phyloP scores from a whole-genome alignment of 192 early-diverging fungal species.

The Polychytrium aggregatum region DNA sequence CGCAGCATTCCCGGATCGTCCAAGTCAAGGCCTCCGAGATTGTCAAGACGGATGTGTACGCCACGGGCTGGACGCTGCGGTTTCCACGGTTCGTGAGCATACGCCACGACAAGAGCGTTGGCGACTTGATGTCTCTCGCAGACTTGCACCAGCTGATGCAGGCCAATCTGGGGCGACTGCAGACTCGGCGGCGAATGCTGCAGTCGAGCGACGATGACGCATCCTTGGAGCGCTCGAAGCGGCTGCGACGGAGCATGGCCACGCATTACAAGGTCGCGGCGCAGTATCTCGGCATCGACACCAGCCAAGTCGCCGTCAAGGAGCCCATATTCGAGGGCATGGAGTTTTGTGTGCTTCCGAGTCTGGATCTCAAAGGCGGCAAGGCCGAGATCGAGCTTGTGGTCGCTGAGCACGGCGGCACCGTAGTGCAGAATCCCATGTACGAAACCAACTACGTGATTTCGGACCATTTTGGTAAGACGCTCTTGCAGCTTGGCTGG shows the following conservation, averaged over 20 bases:
- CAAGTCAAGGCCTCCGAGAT: slow-evolving; percentile 61
- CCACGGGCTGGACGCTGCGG: slow-evolving; percentile 53
- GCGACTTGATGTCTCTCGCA: slow-evolving; percentile 9
- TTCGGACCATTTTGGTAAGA: too few relatives aligned
- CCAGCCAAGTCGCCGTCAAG: slow-evolving; percentile 22
- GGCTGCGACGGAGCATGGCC: not conserved
- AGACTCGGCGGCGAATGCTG: slow-evolving; percentile 15
- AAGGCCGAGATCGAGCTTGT: slow-evolving; percentile 40
- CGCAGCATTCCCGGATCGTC: slow-evolving; percentile 50
- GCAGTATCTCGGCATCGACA: slow-evolving; percentile 26
- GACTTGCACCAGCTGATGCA: slow-evolving; percentile 18
- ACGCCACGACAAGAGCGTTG: slow-evolving; percentile 58
- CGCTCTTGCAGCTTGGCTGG: too few relatives aligned
- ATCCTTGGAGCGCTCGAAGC: not conserved
- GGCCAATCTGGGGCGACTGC: slow-evolving; percentile 22
- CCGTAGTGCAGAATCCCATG: slow-evolving; percentile 43
- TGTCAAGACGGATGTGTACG: slow-evolving; percentile 38
- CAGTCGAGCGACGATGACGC: not conserved
- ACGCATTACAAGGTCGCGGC: too few relatives aligned
- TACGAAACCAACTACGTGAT: slow-evolving; percentile 5
- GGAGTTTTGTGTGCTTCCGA: slow-evolving; percentile 41
- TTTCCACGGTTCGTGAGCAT: slow-evolving; percentile 63
- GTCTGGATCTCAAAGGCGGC: too few relatives aligned
- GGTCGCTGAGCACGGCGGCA: slow-evolving; percentile 53
- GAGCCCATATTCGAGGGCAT: slow-evolving; percentile 48